A percentile compares a stretch with the other conserved stretches of the same genome.
Conservation (phyloP, 2,329 filamentous ascomycete species). For the Fusarium abutilonis region DNA sequence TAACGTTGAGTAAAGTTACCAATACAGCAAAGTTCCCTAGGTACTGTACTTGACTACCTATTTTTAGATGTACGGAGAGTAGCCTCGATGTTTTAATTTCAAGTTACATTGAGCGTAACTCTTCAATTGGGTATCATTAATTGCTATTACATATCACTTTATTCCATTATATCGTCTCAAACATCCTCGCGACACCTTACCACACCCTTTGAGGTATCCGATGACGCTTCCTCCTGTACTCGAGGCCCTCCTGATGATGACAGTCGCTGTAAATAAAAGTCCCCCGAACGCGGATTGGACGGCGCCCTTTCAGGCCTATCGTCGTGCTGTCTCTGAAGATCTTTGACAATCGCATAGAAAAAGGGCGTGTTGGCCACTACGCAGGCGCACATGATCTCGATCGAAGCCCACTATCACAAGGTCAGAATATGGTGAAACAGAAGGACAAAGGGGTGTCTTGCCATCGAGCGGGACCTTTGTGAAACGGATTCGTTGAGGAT, state of each 20-base stretch:
- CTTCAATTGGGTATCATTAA: conserved; percentile 18
- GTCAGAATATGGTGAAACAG: background rate
- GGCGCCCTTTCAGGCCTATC: conserved; percentile 28
- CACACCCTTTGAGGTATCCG: conserved; percentile 7
- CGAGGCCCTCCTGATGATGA: conserved; percentile 14
- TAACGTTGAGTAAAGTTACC: background rate
- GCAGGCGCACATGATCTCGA: conserved; percentile 49
- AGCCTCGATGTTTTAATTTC: background rate
- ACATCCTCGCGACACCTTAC: conserved; percentile 16
- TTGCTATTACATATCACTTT: background rate
- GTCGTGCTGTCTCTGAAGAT: conserved; percentile 43
- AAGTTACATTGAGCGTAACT: too few species aligned
- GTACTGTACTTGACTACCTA: too few species aligned
- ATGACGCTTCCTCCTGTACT: background rate
- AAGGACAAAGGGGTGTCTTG: background rate
- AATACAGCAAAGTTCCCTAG: background rate
- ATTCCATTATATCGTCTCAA: background rate
- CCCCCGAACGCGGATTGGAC: conserved; percentile 6
- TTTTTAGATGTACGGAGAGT: too few species aligned
- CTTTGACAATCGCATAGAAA: conserved; percentile 45
- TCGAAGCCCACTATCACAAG: conserved; percentile 44
- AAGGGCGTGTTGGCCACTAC: conserved; percentile 48
- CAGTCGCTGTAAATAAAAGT: conserved; percentile 32
- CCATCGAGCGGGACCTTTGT: conserved; percentile 46
- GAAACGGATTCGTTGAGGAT: conserved; percentile 46